phyloP scores from a whole-genome alignment of 345 rosid genomes.

The Brassica cretica region DNA sequence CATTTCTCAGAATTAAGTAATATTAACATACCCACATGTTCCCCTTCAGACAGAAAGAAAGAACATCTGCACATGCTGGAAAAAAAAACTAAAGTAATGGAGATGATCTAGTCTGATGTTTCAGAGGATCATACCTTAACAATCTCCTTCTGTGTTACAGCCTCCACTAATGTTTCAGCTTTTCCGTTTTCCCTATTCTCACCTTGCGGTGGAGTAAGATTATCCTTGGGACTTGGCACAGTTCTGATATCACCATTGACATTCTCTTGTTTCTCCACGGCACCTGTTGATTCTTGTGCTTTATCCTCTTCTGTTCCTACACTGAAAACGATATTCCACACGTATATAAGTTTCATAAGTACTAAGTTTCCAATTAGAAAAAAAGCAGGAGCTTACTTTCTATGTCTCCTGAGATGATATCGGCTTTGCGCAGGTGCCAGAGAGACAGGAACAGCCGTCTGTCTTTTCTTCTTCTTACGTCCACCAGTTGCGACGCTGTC shows the following conservation, averaged over 20 bases:
- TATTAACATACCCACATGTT: neutral
- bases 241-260: constrained; percentile 32
- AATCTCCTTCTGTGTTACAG: constrained; percentile 38
- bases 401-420: constrained; percentile 77
- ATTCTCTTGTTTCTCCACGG: constrained; percentile 36
- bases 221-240: constrained; percentile 34
- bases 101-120: constrained; percentile 9
- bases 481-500: constrained; percentile 65
- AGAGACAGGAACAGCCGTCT: constrained; percentile 41
- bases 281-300: constrained; percentile 48
- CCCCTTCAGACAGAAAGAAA: neutral
- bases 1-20: neutral
- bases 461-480: constrained; percentile 68
- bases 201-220: constrained; percentile 28
- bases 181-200: constrained; percentile 40
- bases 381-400: constrained; percentile 54
- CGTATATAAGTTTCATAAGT: constrained; percentile 4
- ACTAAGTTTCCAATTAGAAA: neutral
- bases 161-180: constrained; percentile 43
- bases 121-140: constrained; percentile 46
- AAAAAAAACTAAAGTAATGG: neutral
- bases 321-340: constrained; percentile 41
- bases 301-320: constrained; percentile 42
- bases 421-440: constrained; percentile 62
- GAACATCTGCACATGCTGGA: neutral